phyloP scores from a whole-genome alignment of 139 green algal genomes.

The Diplosphaera chodatii region DNA sequence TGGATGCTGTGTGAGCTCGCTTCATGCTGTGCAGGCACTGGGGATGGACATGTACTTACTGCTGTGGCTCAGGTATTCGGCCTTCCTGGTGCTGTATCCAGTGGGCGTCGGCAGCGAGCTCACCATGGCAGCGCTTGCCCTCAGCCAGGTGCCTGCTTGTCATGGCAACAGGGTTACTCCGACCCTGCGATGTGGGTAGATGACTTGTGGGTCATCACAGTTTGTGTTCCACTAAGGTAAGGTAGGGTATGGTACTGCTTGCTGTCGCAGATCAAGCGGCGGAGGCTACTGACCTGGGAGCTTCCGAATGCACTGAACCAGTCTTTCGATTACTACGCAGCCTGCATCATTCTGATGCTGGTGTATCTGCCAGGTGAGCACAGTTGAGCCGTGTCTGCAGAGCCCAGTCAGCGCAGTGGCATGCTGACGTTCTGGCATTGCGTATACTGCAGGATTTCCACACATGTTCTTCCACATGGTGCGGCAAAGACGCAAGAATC shows the following conservation, averaged over 20 bases:
- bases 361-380: constrained; percentile 53
- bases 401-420: too few species aligned
- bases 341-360: constrained; percentile 35
- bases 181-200: background rate
- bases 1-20: too few species aligned
- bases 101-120: constrained; percentile 82
- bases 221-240: too few species aligned
- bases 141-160: constrained; percentile 5
- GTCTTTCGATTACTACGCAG: constrained; percentile 68
- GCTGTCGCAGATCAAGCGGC: background rate
- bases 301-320: constrained; percentile 85
- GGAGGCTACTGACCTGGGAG: constrained; percentile 30
- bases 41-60: constrained; percentile 52
- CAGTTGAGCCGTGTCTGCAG: too few species aligned
- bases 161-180: background rate
- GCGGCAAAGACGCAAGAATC: background rate
- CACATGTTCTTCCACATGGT: background rate
- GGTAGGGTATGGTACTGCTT: too few species aligned
- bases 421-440: too few species aligned
- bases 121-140: constrained; percentile 66
- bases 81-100: constrained; percentile 90
- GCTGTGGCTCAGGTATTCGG: constrained; percentile 84
- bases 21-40: constrained; percentile 40
- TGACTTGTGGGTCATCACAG: too few species aligned
- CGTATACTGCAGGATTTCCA: background rate